Evolutionary conservation across 2,329 filamentous ascomycete genomes (phyloP).

Genomic region (Akanthomyces muscarius): DNA sequence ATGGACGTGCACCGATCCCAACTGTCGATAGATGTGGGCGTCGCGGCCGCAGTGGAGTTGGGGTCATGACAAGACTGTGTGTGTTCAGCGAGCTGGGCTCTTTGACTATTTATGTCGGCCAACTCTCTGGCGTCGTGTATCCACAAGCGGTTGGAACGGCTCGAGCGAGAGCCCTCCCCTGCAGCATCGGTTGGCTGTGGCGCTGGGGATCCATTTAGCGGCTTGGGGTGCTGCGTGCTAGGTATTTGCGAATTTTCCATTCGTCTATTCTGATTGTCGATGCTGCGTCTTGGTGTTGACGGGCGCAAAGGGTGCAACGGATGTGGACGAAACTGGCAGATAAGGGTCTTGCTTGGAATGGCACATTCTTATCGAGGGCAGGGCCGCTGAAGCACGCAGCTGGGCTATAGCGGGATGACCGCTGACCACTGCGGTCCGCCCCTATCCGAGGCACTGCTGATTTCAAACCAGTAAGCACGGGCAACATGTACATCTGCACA

Average conservation of each 20-base stretch:
- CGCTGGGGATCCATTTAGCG: neutral
- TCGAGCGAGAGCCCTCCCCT: neutral
- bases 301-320: neutral
- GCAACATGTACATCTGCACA: too few relatives aligned
- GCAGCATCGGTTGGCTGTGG: neutral
- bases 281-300: neutral
- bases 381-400: too few relatives aligned
- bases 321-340: too few relatives aligned
- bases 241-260: too few relatives aligned
- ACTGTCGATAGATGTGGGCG: neutral
- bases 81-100: neutral
- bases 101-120: neutral
- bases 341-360: too few relatives aligned
- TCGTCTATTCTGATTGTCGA: neutral
- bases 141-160: neutral
- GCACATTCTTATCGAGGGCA: too few relatives aligned
- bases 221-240: neutral
- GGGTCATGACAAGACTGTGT: neutral
- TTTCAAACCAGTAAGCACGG: too few relatives aligned
- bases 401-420: too few relatives aligned
- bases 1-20: neutral
- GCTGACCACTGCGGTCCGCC: too few relatives aligned
- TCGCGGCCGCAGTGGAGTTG: neutral
- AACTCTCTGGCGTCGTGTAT: conserved; percentile 1
- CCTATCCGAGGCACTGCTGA: too few relatives aligned